A percentile compares a stretch with the other conserved stretches of the same genome.
These are phyloP conservation scores for Fusarium cyanostomum DNA, from an alignment of 2,329 filamentous ascomycete species.

Conservation along the genomic window DNA sequence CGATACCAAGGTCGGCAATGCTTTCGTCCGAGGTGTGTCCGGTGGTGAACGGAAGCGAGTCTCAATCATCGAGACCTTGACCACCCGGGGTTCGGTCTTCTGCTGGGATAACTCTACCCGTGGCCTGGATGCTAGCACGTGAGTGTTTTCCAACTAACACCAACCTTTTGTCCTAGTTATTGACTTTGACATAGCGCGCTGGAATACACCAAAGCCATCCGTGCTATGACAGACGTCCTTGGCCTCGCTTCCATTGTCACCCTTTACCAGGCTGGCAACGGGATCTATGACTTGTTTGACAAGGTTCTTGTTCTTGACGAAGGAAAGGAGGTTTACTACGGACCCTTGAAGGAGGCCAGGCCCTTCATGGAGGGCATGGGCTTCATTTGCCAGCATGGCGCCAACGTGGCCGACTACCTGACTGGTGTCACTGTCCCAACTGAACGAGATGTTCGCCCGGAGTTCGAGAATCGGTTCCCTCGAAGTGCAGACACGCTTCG, in stretches of 20 bases:
- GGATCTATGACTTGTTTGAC: constrained; percentile 75
- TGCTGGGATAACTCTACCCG: constrained; percentile 76
- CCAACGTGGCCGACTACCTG: constrained; percentile 72
- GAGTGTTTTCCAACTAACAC: constrained; percentile 20
- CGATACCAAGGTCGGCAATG: constrained; percentile 74
- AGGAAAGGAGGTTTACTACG: constrained; percentile 73
- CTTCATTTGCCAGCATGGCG: constrained; percentile 68
- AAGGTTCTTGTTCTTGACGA: constrained; percentile 75
- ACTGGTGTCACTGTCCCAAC: constrained; percentile 73
- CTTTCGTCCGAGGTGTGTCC: constrained; percentile 71
- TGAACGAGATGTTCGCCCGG: constrained; percentile 68
- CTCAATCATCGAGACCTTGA: constrained; percentile 72
- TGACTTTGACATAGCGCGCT: constrained; percentile 55
- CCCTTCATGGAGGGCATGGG: constrained; percentile 73
- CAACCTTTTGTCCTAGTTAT: neutral
- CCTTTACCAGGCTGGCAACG: constrained; percentile 75
- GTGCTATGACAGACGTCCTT: constrained; percentile 70
- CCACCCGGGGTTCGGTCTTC: constrained; percentile 65
- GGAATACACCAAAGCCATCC: constrained; percentile 68
- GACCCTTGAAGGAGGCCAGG: constrained; percentile 64
- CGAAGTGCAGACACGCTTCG: constrained; percentile 57
- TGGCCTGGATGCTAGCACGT: constrained; percentile 72
- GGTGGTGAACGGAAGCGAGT: constrained; percentile 76
- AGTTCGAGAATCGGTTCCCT: constrained; percentile 54
- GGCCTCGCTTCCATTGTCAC: constrained; percentile 70